These are phyloP conservation scores for Dactylellina parvicollis DNA, from an alignment of 2,329 filamentous ascomycete species.

Conservation along the genomic window DNA sequence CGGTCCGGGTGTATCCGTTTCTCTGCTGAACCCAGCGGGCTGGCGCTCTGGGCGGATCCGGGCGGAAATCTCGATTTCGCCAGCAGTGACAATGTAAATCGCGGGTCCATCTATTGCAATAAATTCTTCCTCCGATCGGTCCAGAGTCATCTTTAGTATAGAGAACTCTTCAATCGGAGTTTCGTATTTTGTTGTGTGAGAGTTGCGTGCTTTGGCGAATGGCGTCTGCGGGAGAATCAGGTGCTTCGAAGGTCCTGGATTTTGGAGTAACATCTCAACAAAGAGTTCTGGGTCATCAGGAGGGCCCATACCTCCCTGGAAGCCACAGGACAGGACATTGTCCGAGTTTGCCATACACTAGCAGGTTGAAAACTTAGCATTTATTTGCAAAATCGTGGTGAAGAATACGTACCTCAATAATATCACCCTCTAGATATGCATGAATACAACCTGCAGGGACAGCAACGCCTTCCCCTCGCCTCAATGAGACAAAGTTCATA, in stretches of 20 bases:
- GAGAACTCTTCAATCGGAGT: constrained; percentile 24
- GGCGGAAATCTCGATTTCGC: constrained; percentile 32
- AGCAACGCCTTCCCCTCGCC: constrained; percentile 23
- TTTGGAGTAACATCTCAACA: constrained; percentile 10
- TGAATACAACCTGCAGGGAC: constrained; percentile 25
- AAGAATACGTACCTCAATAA: constrained; percentile 27
- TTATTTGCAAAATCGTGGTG: neutral
- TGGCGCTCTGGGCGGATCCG: constrained; percentile 10
- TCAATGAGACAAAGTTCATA: constrained; percentile 20
- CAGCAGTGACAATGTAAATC: constrained; percentile 32
- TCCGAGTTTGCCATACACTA: constrained; percentile 27
- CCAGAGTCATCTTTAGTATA: constrained; percentile 14
- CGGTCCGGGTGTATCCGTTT: constrained; percentile 17
- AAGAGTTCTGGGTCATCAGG: neutral
- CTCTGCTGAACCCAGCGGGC: neutral
- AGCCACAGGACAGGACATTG: neutral
- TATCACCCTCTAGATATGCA: constrained; percentile 26
- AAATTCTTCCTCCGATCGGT: constrained; percentile 32
- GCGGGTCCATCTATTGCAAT: constrained; percentile 27
- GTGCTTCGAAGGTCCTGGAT: constrained; percentile 5
- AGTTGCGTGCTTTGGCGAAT: constrained; percentile 20
- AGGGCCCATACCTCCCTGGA: neutral
- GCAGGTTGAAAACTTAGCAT: neutral
- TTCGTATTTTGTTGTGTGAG: constrained; percentile 26
- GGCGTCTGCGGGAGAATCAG: constrained; percentile 10